Evolutionary conservation across 2,329 filamentous ascomycete species (phyloP).

Genomic region (Cryphonectria parasitica): DNA sequence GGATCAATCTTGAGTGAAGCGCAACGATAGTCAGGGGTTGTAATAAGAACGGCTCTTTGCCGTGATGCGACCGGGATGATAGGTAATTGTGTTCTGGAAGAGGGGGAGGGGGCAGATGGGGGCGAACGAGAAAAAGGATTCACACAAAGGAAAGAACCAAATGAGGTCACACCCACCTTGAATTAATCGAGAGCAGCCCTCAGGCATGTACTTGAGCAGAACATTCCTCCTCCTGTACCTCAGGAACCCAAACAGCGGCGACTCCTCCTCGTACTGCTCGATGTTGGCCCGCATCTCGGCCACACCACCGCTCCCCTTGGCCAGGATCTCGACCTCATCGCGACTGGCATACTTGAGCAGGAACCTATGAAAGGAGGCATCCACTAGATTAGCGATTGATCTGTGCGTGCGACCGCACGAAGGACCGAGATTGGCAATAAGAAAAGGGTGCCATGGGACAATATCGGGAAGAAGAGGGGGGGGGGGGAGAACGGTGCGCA

Average conservation of each 20-base stretch:
- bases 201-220: constrained; percentile 88
- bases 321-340: constrained; percentile 82
- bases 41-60: background rate
- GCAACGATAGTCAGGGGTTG: background rate
- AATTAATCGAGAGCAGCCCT: constrained; percentile 85
- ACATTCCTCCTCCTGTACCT: constrained; percentile 89
- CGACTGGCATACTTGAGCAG: constrained; percentile 88
- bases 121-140: background rate
- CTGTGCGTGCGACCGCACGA: constrained; percentile 11
- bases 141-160: background rate
- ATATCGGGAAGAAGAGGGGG: background rate
- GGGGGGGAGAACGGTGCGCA: background rate
- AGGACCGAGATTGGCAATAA: constrained; percentile 12
- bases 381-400: constrained; percentile 18
- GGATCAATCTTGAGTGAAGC: constrained; percentile 17
- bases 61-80: background rate
- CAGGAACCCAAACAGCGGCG: constrained; percentile 89
- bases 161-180: constrained; percentile 72
- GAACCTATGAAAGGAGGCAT: constrained; percentile 65
- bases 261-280: constrained; percentile 77
- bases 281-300: constrained; percentile 81
- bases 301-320: constrained; percentile 78
- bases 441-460: background rate
- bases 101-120: too few relatives aligned
- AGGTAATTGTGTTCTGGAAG: background rate